A percentile compares a stretch with the other conserved stretches of the same genome.
These are phyloP conservation scores for Entonaema liquescens DNA, from an alignment of 495 filamentous ascomycete genomes.

Conservation along the genomic window DNA sequence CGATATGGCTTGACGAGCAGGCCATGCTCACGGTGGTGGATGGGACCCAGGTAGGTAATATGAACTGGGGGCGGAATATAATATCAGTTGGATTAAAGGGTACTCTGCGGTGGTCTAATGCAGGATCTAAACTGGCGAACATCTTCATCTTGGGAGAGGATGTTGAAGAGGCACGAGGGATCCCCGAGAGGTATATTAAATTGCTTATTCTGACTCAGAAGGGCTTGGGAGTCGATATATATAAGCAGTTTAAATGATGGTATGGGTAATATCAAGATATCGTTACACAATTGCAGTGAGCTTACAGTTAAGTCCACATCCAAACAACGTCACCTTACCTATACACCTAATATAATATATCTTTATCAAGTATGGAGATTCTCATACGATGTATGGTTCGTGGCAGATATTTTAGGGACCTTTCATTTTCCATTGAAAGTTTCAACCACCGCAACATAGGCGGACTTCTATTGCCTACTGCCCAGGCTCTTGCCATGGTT, in stretches of 20 bases:
- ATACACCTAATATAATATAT: no score
- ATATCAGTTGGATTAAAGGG: neutral
- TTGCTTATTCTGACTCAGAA: neutral
- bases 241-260: neutral
- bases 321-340: no score
- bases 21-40: neutral
- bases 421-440: no score
- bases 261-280: neutral
- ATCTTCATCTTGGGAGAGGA: neutral
- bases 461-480: no score
- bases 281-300: neutral
- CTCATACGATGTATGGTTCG: no score
- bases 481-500: no score
- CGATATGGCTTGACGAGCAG: neutral
- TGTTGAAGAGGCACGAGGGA: neutral
- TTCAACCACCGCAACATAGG: no score
- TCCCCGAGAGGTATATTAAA: neutral
- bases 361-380: no score
- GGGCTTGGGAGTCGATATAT: rapidly evolving
- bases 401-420: no score
- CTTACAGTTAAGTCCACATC: neutral
- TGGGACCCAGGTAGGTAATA: neutral
- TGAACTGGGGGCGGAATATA: neutral
- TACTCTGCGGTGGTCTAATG: neutral
- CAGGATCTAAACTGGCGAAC: neutral